Percentiles rank a stretch among this genome's conserved stretches.
Evolutionary conservation across 176 grass and related monocot species (phyloP).

Genomic region (barley (Hordeum vulgare)): MorexV3_pseudomolecules_assembly NC_058520.1:448724866-448725365

Average conservation of each 20-base stretch:
- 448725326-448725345: conserved; percentile 42
- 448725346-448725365: conserved; percentile 48
- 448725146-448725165: not conserved
- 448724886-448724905: conserved; percentile 52
- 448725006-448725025: conserved; percentile 29
- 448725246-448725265: conserved; percentile 55
- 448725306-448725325: conserved; percentile 40
- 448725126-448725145: not conserved
- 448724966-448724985: conserved; percentile 69
- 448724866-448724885: conserved; percentile 42
- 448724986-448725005: conserved; percentile 69
- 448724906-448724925: conserved; percentile 59
- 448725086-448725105: not conserved
- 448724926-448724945: conserved; percentile 56
- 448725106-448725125: not conserved
- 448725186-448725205: not conserved
- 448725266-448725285: conserved; percentile 37
- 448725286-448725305: conserved; percentile 61
- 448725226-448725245: conserved; percentile 67
- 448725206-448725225: not conserved
- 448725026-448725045: not conserved
- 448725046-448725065: not conserved
- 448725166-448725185: not conserved
- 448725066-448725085: not conserved
- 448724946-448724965: conserved; percentile 57